Evolutionary conservation across 306 rosid genomes (phyloP).

Genomic region (Castanea sativa): DNA sequence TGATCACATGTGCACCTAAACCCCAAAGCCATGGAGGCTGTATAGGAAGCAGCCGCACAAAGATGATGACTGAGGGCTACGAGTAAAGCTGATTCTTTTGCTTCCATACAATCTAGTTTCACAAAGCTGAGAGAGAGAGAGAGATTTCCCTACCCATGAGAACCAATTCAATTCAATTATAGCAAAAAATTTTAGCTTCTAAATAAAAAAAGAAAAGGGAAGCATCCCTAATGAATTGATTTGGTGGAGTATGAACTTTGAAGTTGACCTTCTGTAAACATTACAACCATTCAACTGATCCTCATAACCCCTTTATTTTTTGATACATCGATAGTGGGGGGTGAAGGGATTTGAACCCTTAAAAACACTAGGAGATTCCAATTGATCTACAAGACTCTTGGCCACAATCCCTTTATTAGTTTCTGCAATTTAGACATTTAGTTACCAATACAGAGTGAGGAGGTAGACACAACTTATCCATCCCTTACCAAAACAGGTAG

Average conservation of each 20-base stretch:
- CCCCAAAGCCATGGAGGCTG: too few species aligned
- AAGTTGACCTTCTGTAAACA: constrained; percentile 7
- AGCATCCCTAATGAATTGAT: not conserved
- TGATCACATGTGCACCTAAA: too few species aligned
- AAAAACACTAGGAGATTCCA: too few species aligned
- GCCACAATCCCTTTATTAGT: constrained; percentile 3
- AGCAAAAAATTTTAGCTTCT: not conserved
- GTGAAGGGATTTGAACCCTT: too few species aligned
- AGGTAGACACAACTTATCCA: constrained; percentile 23
- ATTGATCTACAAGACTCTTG: too few species aligned
- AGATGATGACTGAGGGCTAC: too few species aligned
- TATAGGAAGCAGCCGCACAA: too few species aligned
- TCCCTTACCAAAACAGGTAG: not conserved
- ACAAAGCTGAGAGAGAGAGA: too few species aligned
- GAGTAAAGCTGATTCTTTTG: too few species aligned
- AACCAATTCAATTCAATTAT: not conserved
- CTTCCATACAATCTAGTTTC: too few species aligned
- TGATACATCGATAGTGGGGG: not conserved
- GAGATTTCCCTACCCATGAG: not conserved
- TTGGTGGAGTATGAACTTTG: not conserved
- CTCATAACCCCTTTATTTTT: constrained; percentile 4
- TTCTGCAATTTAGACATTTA: constrained; percentile 13
- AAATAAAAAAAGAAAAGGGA: not conserved
- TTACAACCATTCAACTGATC: constrained; percentile 16
- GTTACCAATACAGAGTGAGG: constrained; percentile 13